Conservation (phyloP, 495 filamentous ascomycete genomes). For the Aspergillus egyptiacus region DNA sequence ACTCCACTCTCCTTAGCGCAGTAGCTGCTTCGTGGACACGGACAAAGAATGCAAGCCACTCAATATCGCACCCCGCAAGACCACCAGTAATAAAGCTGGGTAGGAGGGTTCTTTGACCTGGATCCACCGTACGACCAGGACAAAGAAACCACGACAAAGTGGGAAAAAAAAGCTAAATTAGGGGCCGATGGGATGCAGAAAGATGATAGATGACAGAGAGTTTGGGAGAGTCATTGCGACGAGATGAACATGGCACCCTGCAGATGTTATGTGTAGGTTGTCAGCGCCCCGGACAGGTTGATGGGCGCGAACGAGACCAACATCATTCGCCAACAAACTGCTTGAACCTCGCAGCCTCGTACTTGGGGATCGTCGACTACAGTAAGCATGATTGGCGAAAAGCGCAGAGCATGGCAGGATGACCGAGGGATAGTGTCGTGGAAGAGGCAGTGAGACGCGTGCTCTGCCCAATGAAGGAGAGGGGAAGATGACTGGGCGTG, state of each 20-base stretch:
- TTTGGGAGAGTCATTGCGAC: conserved; percentile 2
- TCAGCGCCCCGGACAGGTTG: conserved; percentile 3
- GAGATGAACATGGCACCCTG: background rate
- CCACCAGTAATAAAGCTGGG: too few relatives aligned
- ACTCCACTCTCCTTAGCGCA: background rate
- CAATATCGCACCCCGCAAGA: background rate
- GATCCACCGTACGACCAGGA: background rate
- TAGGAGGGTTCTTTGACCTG: background rate
- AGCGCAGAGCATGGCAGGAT: background rate
- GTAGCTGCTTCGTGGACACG: background rate
- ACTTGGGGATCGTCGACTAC: background rate
- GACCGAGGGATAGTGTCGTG: background rate
- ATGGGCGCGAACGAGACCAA: conserved; percentile 3
- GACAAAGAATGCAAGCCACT: conserved; percentile 4
- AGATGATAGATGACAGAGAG: background rate
- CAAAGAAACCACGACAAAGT: conserved; percentile 4
- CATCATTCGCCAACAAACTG: background rate
- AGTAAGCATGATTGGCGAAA: background rate
- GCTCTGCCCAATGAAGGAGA: conserved; percentile 12
- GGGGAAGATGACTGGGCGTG: background rate
- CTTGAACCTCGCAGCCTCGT: background rate
- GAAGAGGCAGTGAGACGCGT: conserved; percentile 17
- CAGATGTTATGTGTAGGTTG: conserved; percentile 2
- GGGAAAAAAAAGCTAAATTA: background rate
- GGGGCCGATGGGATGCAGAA: background rate